Evolutionary conservation across 164 flowering plant species (phyloP), one percentile per base, ranked within the genome.

Genomic region (Akebia trifoliata): DNA sequence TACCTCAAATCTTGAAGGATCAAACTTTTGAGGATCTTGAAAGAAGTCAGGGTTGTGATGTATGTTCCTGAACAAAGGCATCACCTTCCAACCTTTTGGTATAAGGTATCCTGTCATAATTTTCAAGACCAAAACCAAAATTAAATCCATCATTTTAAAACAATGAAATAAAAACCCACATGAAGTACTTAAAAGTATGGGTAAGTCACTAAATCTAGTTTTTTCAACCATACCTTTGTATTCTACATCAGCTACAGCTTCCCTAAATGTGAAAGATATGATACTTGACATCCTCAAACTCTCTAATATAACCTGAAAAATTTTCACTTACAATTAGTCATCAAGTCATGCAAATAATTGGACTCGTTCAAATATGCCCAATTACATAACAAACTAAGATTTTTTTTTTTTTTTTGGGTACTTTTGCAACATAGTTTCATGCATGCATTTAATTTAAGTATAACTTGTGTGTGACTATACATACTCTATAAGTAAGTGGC

Each of bases 11-110:
- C 98, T 85, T 21, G 90, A 76, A 36, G 95, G 90, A 57, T 92
- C 90, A 63, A 92, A 88, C 53, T 76, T 81, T 0, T 81, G 79
- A 38, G 98, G 96, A 37, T 85, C 81, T 14, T 57, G 36, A 44
- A 92, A 92, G 67, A 73, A 78, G 6, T 74, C 80, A n/a, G 92
- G 81, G 66, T 75, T 81, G 69, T 89, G 93, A 63, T 92, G 98
- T 70, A 86, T 81, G 74, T 83, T 92, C 65, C 98, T 86, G 75
- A 92, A 89, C 43, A 92, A 61, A 26, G 98, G 98, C 88, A 89
- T 46, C 54, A 83, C 96, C 68, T 92, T 92, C 98, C 98, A 92
- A 3, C 98, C 98, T 73, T 86, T 86, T 30, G 95, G 98, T 55
- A 92, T 92, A 14, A 82, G 72, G 65, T 78, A 89, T 24, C 98